Evolutionary conservation across 164 flowering plant species (phyloP), one percentile per base, ranked within the genome.

Genomic region (Nymphaea colorata): DNA sequence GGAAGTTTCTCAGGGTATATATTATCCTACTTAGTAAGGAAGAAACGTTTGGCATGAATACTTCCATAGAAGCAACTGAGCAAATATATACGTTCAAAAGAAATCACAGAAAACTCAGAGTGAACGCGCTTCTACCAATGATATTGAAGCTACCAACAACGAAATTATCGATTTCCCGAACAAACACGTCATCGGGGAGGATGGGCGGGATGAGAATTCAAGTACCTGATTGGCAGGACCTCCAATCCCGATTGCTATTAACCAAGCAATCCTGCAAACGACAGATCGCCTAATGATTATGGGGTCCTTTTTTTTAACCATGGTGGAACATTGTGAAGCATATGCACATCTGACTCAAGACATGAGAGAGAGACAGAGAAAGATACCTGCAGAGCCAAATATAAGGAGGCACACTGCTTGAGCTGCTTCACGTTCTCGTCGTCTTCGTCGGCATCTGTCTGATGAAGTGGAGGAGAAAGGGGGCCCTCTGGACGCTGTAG

Each of bases 371-470:
- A 10, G 53, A 45, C 5, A 45, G 53, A 45, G 8, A n/a, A 36
- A 7, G 3, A 44, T 57, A 89, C 98, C 93, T 90, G 98, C 42
- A 93, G 73, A 25, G 87, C 76, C 42, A 93, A 74, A 82, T 90
- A 90, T 69, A 85, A 57, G 65, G 77, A 61, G 57, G 96, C 87
- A 70, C 96, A 93, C 62, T 93, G 85, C 43, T 75, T 43, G 57
- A 93, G 98, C 77, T 93, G 93, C 81, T 86, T 93, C 69, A 90
- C 93, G 75, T 71, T 88, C 66, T 86, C 96, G 65, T 93, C 95
- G 0, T 90, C 96, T 47, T 90, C 96, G 47, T 87, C 95, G 16
- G 88, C 85, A 25, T 85, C 92, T 57, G 55, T 74, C 71, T 80
- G 87, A 67, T 90, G 98, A 66, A 82, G 79, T 61, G 16, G 70